Evolutionary conservation across 208 protist genomes (phyloP), one percentile per base, ranked within the genome.

Genomic region (Trypanosoma brucei): DNA sequence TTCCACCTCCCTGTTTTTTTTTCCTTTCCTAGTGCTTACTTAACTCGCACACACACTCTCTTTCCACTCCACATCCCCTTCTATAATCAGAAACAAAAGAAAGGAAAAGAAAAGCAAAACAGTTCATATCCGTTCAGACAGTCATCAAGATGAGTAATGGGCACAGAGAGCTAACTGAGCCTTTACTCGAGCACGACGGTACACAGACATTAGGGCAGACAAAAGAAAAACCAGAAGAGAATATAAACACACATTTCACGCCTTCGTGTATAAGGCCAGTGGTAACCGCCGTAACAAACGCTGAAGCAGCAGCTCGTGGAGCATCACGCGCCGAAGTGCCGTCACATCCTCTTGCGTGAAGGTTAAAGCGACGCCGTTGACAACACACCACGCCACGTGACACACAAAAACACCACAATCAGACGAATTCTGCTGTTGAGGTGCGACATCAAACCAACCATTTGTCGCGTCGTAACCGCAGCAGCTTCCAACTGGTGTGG

Each of bases 371-470:
- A 90, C 62, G 30, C 75, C 78, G 11, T 90, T 55, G 8, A 77
- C 78, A 3, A 65, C 60, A 61, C 86, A 93, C 82, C 84, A 93
- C 40, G 83, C 86, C 3, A 61, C 62, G 38, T 84, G 72, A 48
- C 86, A 91, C n/a, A 93, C 86, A 75, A 89, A 93, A 11, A 91
- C 79, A 59, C 86, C 86, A 64, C 86, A 93, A 70, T 93, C 86
- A 54, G 81, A 67, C 37, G 77, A 66, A 58, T 93, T 93, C 35
- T 53, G 49, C 65, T 93, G 86, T 55, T 91, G 83, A 8, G 86
- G 83, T 2, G 70, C 62, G 54, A 70, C 58, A n/a, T 30, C n/a
- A 64, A 75, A 76, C 30, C 83, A 83, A 42, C 53, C 59, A 1
- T 62, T 68, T 53, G 50, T 46, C 11, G 11, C 22, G 22, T 22